Evolutionary conservation across 2,329 filamentous ascomycete genomes (phyloP).

Genomic region (Cercospora nicotianae): DNA sequence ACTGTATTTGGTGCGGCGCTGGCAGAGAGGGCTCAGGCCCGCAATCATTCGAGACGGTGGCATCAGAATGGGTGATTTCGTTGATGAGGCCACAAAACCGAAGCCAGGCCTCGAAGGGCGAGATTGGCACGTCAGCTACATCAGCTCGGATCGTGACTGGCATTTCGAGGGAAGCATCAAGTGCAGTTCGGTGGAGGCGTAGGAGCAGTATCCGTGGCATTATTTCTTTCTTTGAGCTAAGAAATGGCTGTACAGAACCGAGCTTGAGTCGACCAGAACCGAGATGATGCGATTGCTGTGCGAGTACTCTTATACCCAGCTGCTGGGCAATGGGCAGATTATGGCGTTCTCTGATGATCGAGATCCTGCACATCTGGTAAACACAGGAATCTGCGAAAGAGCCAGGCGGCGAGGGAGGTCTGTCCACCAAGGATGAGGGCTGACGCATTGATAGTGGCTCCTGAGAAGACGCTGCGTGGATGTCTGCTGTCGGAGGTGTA

Average conservation of each 20-base stretch:
- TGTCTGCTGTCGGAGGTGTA: conserved; percentile 7
- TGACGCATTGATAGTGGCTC: conserved; percentile 14
- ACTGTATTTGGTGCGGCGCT: conserved; percentile 36
- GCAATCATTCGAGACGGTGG: conserved; percentile 33
- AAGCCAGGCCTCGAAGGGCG: conserved; percentile 22
- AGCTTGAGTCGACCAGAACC: conserved; percentile 5
- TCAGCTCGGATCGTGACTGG: conserved; percentile 39
- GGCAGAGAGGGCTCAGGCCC: conserved; percentile 31
- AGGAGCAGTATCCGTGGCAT: conserved; percentile 28
- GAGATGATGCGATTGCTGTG: conserved; percentile 17
- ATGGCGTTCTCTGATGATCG: conserved; percentile 28
- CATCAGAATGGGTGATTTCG: conserved; percentile 39
- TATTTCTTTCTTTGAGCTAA: conserved; percentile 6
- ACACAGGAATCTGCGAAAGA: conserved; percentile 8
- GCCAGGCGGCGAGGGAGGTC: not conserved
- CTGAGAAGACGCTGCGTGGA: conserved; percentile 14
- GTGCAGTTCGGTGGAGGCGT: conserved; percentile 31
- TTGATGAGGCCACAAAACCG: conserved; percentile 30
- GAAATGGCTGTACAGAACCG: not conserved
- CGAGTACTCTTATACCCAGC: conserved; percentile 24
- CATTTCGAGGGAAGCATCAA: conserved; percentile 40
- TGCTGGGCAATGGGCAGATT: conserved; percentile 22
- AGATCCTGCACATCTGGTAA: conserved; percentile 24
- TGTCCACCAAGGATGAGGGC: not conserved
- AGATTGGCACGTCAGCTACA: conserved; percentile 36